Percentiles rank a stretch among this genome's conserved stretches.
phyloP scores from a whole-genome alignment of 257 asterid species.

The Solanum chmielewskii region DNA sequence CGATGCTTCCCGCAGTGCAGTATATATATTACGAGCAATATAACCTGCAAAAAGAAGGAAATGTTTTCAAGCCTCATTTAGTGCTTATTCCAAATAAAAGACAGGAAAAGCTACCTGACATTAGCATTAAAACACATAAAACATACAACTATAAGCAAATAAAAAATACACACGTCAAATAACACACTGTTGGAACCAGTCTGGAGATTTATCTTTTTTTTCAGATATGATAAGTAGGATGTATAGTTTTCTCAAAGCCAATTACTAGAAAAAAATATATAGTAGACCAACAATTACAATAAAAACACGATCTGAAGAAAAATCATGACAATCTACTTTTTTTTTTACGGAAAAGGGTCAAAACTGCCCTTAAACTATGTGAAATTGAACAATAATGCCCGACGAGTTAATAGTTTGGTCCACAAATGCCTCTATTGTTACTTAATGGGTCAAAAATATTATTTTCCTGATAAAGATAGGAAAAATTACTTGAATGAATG shows the following conservation, averaged over 20 bases:
- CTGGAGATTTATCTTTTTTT: not conserved
- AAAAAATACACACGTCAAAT: not conserved
- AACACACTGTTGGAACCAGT: not conserved
- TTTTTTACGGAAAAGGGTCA: not conserved
- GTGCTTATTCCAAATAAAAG: not conserved
- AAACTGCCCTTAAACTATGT: not conserved
- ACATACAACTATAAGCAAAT: not conserved
- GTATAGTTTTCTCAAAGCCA: not conserved
- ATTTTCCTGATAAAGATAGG: not conserved
- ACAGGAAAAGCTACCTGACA: not conserved
- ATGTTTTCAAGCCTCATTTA: not conserved
- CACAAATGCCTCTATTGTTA: not conserved
- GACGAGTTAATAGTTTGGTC: not conserved
- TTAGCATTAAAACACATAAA: not conserved
- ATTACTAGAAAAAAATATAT: not conserved
- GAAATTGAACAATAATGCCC: not conserved
- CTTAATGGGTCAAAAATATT: not conserved
- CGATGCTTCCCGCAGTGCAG: slow-evolving; percentile 41
- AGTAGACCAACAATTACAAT: not conserved
- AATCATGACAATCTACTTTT: not conserved
- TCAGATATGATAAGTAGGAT: not conserved
- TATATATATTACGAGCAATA: slow-evolving; percentile 47
- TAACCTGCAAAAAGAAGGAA: slow-evolving; percentile 38
- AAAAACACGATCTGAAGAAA: not conserved
- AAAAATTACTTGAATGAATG: no score